These are phyloP conservation scores for Globisporangium radiosum DNA, from an alignment of 352 stramenopile genomes.

Conservation along the genomic window DNA sequence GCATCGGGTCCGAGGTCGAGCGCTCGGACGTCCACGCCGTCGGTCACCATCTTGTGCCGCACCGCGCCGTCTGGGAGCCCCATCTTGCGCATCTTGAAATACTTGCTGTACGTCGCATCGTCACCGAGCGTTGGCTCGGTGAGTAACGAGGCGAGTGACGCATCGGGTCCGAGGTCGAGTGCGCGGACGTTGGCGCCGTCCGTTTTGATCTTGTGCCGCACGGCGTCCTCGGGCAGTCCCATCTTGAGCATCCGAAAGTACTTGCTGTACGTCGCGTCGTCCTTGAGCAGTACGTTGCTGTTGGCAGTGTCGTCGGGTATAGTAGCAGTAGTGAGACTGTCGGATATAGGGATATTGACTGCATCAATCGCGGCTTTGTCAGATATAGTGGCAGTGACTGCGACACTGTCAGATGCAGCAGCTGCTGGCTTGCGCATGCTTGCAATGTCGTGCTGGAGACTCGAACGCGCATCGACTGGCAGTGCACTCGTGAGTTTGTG, in stretches of 20 bases:
- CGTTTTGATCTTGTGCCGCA: conserved; percentile 79
- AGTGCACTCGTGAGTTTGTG: conserved; percentile 28
- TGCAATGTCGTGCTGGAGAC: conserved; percentile 63
- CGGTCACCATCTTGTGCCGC: conserved; percentile 70
- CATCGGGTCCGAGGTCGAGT: conserved; percentile 49
- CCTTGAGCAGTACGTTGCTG: conserved; percentile 23
- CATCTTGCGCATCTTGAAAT: conserved; percentile 93
- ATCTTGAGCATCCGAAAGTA: conserved; percentile 94
- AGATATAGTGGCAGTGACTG: no score
- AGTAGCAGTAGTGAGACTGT: not conserved
- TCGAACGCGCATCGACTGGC: conserved; percentile 15
- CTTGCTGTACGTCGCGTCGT: conserved; percentile 56
- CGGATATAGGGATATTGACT: not conserved
- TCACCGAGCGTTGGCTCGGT: conserved; percentile 24
- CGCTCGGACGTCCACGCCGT: conserved; percentile 38
- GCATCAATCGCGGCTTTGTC: not conserved
- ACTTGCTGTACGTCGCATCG: conserved; percentile 73
- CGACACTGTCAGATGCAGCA: not conserved
- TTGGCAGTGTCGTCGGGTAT: not conserved
- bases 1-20: conserved; percentile 65
- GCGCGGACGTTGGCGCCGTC: conserved; percentile 44
- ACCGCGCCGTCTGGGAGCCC: conserved; percentile 82
- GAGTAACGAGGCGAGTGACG: conserved; percentile 35
- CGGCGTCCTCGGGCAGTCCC: conserved; percentile 73
- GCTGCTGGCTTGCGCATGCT: conserved; percentile 22